Evolutionary conservation across 139 green algal species (phyloP).

Genomic region (Tetraselmis chui): DNA sequence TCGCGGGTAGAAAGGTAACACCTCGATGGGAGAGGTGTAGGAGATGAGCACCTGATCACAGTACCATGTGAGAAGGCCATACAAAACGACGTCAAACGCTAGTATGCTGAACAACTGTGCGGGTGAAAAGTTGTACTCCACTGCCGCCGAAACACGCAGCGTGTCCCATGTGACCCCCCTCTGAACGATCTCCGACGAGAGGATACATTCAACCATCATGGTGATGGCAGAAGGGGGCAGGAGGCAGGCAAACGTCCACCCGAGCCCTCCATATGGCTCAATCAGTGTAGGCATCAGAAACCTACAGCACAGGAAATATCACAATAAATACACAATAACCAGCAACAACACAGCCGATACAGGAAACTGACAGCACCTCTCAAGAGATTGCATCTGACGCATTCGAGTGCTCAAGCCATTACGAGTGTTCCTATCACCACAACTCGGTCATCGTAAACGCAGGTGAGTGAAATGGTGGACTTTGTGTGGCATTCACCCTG

Average conservation of each 20-base stretch:
- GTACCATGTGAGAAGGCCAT: conserved; percentile 49
- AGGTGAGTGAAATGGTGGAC: too few species aligned
- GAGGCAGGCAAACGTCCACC: conserved; percentile 60
- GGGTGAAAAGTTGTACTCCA: conserved; percentile 42
- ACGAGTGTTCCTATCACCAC: too few species aligned
- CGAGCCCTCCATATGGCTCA: conserved; percentile 50
- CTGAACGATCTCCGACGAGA: neutral
- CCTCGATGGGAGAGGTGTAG: too few species aligned
- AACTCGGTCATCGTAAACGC: too few species aligned
- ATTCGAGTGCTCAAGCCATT: too few species aligned
- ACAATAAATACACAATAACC: too few species aligned
- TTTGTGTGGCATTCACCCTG: too few species aligned
- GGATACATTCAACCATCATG: conserved; percentile 34
- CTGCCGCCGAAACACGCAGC: conserved; percentile 31
- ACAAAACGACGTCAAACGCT: conserved; percentile 51
- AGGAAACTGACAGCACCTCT: too few species aligned
- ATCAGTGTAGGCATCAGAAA: conserved; percentile 37
- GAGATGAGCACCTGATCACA: conserved; percentile 60
- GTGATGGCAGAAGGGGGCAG: conserved; percentile 59
- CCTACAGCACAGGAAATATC: conserved; percentile 21
- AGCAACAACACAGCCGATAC: too few species aligned
- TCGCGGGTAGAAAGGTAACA: too few species aligned
- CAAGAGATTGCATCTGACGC: too few species aligned
- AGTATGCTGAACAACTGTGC: conserved; percentile 49
- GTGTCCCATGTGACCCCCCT: conserved; percentile 30